Base-by-base conservation (phyloP, 2,329 filamentous ascomycete genomes). In the Celoporthe dispersa region DNA sequence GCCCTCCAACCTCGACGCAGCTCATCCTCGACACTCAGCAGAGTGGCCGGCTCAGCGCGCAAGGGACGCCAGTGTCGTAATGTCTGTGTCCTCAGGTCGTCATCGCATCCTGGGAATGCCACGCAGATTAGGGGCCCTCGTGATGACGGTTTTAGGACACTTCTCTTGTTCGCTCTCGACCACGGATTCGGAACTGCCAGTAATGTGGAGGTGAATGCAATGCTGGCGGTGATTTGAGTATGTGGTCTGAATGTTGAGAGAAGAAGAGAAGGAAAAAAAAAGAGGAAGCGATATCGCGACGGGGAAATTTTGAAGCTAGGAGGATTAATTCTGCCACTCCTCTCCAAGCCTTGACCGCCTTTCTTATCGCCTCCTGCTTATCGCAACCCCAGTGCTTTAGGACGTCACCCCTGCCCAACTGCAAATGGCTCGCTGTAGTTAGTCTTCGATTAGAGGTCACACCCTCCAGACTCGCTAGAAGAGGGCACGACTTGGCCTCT, bases 131-230 rank as follows among this genome's bases (percentile, higher is more conserved):
- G 86, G 86, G 87, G 87, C 87, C 86, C 87, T 90, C 87, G 85
- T 88, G 87, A 88, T 84, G 81, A 90, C 89, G 87, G 87, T 90
- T 89, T 90, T 90, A 85, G 85, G 85, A 84, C 53, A 79, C 80
- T 77, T 76, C 74, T 75, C 74, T 75, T 79, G 79, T 80, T 86
- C 41, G 74, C 77, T 90, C 87, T 89, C 78, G 87, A 88, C 87
- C 82, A 85, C 84, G 80, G 73, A 80, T 84, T 84, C 84, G 82
- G 80, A 81, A 80, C 84, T 83, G 82, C 80, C 86, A 86, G 84
- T 79, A 79, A 79, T 81, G 79, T 80, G 74, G 76, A 76, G 77
- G 75, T 75, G 75, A 71, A 59, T 63, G 68, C 70, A 68, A 67
- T 74, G 77, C 81, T 82, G 81, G 77, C 81, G 79, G 77, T 75